Evolutionary conservation across 306 rosid species (phyloP), one percentile per base, ranked within the genome.

Genomic region (Dalbergia oliveri): DNA sequence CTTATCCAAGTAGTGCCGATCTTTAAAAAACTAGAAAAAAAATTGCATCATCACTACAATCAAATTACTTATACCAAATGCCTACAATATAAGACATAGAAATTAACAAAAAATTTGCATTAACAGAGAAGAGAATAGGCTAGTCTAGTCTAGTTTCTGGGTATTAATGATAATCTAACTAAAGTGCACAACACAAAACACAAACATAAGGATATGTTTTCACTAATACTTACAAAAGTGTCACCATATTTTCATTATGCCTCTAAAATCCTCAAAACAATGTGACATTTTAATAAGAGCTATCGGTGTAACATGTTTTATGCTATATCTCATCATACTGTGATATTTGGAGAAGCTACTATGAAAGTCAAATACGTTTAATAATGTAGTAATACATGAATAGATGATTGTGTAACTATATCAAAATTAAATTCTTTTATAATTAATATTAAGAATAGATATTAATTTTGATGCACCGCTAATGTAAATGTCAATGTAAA

Each of bases 1-100:
- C 87, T 95, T 93, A 83, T 93, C 99, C 94, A 93, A 85, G 88
- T 91, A 90, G 78, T 95, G 98, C 47, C 98, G 85, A 66, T 91
- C 97, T 76, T 93, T 95, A 71, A 95, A 95, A 86, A 95, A 95
- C 98, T 95, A 88, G 50, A 73, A 60, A 26, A 70, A 19, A 60
- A 5, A 12, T 50, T 49, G 79, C 0, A 78, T 51, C 59, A 58
- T 58, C 74, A 81, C 37, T 10, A 66, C 39, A 72, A 60, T 39
- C 71, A 71, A 73, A 80, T 62, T 60, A 67, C 61, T 73, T 63
- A 66, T 5, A 73, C 9, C 59, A 72, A 74, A 72, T 41, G 23
- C 67, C 43, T 51, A 33, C 23, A 33, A 59, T 11, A 71, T 41
- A 73, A 47, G 62, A 11, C 51, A 14, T 0, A 15, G 3, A 35